Percentiles rank a stretch among this genome's conserved stretches.
These are phyloP conservation scores for Hapsidospora chrysogenum DNA, from an alignment of 495 filamentous ascomycete genomes.

Conservation along the genomic window DNA sequence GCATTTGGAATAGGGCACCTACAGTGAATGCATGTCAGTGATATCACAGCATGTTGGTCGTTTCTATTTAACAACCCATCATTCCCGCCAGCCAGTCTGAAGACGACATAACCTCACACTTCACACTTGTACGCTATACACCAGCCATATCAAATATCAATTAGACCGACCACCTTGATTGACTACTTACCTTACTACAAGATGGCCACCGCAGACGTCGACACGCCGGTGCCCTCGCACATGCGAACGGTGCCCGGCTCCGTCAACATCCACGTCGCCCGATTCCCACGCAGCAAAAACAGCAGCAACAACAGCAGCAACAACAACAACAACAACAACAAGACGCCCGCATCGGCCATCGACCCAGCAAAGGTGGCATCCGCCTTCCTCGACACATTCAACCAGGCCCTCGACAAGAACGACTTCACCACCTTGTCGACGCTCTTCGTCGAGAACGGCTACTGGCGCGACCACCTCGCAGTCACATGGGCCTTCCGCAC, in stretches of 20 bases:
- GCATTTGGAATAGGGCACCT: too few relatives aligned
- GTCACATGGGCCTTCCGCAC: conserved; percentile 45
- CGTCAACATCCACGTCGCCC: conserved; percentile 1
- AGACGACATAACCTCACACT: too few relatives aligned
- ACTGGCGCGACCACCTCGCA: conserved; percentile 47
- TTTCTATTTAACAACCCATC: too few relatives aligned
- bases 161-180: too few relatives aligned
- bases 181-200: too few relatives aligned
- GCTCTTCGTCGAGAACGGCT: conserved; percentile 39
- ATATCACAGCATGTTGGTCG: too few relatives aligned
- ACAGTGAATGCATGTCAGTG: too few relatives aligned
- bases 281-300: too few relatives aligned
- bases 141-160: too few relatives aligned
- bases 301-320: too few relatives aligned
- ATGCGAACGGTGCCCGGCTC: conserved; percentile 1
- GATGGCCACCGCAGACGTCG: not conserved
- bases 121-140: too few relatives aligned
- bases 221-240: not conserved
- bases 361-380: conserved; percentile 31
- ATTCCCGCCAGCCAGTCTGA: too few relatives aligned
- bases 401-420: conserved; percentile 20
- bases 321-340: not conserved
- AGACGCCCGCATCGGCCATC: conserved; percentile 4
- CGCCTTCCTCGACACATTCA: conserved; percentile 27
- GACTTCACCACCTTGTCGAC: conserved; percentile 17